phyloP scores from a whole-genome alignment of 306 rosid genomes.

The Ammopiptanthus mongolicus region DNA sequence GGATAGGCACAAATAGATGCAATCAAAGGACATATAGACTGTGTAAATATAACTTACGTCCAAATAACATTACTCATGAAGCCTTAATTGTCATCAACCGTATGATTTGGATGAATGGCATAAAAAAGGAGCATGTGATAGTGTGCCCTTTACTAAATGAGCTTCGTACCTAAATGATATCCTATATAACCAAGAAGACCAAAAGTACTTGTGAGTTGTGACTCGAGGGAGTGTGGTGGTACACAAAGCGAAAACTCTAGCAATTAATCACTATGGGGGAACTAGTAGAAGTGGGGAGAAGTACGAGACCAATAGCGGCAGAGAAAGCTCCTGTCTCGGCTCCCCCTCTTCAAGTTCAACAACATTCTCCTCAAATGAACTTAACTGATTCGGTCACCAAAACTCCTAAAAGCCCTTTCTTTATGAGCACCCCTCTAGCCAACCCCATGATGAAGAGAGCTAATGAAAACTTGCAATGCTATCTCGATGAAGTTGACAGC shows the following conservation, averaged over 20 bases:
- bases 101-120: not conserved
- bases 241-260: not conserved
- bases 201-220: not conserved
- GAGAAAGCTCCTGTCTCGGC: not conserved
- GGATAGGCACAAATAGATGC: too few relatives aligned
- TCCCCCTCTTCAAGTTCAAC: constrained; percentile 8
- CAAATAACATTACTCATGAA: too few relatives aligned
- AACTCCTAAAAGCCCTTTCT: constrained; percentile 40
- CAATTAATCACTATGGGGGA: constrained; percentile 28
- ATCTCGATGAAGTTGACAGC: constrained; percentile 56
- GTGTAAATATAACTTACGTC: too few relatives aligned
- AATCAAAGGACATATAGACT: too few relatives aligned
- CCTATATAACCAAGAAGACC: not conserved
- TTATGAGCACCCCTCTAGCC: constrained; percentile 44
- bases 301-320: not conserved
- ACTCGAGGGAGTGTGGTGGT: not conserved
- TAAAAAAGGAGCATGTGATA: not conserved
- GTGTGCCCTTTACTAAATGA: too few relatives aligned
- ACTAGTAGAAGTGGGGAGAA: constrained; percentile 19
- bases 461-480: constrained; percentile 45
- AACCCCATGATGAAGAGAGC: constrained; percentile 62
- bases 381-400: not conserved
- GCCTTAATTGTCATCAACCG: too few relatives aligned
- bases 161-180: too few relatives aligned
- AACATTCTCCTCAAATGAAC: constrained; percentile 17